Evolutionary conservation across 306 rosid genomes (phyloP), one percentile per base, ranked within the genome.

Genomic region (Canavalia ensiformis): DNA sequence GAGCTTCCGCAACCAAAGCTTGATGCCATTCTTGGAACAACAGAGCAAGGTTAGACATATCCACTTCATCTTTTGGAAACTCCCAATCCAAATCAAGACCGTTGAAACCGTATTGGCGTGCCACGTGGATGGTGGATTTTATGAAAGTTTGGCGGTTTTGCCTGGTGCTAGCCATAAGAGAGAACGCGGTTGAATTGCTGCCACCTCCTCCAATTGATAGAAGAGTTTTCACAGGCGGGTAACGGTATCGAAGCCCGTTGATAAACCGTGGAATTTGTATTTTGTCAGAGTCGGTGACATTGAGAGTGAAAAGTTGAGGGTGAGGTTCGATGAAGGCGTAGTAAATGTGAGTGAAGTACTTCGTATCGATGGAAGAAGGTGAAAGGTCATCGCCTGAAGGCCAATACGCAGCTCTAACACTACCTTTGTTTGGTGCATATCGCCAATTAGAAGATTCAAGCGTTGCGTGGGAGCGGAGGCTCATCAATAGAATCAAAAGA

Each of bases 81-180:
- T 95, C 99, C 99, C 97, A 95, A 18, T 95, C 97, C 47, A 93
- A 81, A 74, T 95, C 97, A 2, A 95, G 54, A 1, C 99, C 99
- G 0, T 95, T 70, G 58, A 92, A 93, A 1, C 93, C 92, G 25
- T 84, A 92, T 0, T 51, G 65, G 34, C 93, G 88, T 0, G 97
- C 97, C 44, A 84, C 85, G 5, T 78, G 72, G 64, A 91, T 88
- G 3, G 95, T 76, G 44, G 99, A 95, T 5, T 78, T 12, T 62
- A 95, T 95, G 90, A 95, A 95, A 3, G 8, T 30, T 12, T 30
- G 10, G 5, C 97, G 90, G 10, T 73, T 78, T 4, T 7, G 45
- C 8, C 59, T 13, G 64, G 58, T 70, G 63, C 73, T 67, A 0
- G 88, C 97, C 82, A 95, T 95, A 34, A 62, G 33, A 0, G 97